Conservation (phyloP, 208 protist species). For the Porcisia deanei region DNA sequence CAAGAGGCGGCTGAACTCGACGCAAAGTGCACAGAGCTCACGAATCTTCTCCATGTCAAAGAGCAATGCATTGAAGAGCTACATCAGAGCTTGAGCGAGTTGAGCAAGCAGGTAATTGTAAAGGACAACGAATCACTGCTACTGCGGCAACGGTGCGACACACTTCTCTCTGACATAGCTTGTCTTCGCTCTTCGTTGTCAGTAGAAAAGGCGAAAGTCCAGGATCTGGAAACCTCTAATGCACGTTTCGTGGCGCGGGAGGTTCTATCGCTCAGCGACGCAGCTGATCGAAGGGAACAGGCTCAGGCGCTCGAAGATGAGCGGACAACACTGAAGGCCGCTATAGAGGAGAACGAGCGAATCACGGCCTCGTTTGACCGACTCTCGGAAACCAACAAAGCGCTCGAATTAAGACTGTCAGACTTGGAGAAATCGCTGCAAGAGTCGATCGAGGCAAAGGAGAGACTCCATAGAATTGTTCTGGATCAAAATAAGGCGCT, state of each 20-base stretch:
- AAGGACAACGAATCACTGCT: conserved; percentile 82
- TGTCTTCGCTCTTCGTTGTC: conserved; percentile 37
- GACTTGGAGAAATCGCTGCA: conserved; percentile 39
- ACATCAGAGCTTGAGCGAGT: conserved; percentile 73
- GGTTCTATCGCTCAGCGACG: conserved; percentile 35
- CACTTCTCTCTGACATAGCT: conserved; percentile 50
- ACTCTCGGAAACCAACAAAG: conserved; percentile 13
- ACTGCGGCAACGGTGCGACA: conserved; percentile 62
- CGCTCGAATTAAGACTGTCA: conserved; percentile 23
- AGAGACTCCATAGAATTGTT: conserved; percentile 78
- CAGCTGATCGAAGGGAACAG: not conserved
- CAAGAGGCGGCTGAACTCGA: conserved; percentile 42
- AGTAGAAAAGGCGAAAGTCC: conserved; percentile 36
- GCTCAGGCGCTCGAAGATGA: conserved; percentile 20
- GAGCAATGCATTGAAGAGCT: conserved; percentile 71
- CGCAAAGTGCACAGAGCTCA: conserved; percentile 44
- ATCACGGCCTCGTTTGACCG: conserved; percentile 4
- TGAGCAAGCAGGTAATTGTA: conserved; percentile 79
- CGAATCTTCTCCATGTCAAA: conserved; percentile 54
- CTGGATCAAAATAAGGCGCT: conserved; percentile 77
- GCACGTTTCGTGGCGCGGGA: conserved; percentile 68
- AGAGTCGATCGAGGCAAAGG: conserved; percentile 61
- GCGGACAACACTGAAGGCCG: conserved; percentile 10
- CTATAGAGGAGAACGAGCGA: conserved; percentile 4
- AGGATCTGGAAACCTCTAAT: conserved; percentile 70